phyloP scores from a whole-genome alignment of 495 filamentous ascomycete genomes.

The Aspergillus ostianus region DNA sequence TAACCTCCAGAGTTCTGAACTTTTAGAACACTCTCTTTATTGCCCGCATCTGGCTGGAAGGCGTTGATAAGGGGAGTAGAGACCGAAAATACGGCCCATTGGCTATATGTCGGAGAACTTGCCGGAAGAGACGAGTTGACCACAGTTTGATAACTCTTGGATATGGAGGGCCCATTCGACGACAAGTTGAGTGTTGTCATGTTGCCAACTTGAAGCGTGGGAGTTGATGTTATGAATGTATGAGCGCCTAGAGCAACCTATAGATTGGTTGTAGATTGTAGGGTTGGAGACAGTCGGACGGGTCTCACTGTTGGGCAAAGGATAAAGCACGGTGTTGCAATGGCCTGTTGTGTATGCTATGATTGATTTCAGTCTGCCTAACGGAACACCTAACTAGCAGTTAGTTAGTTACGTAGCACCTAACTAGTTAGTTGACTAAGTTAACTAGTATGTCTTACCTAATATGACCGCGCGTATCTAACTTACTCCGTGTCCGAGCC shows the following conservation, averaged over 20 bases:
- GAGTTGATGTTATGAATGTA: background rate
- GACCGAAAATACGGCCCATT: conserved; percentile 92
- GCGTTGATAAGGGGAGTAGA: conserved; percentile 85
- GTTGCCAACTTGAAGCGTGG: conserved; percentile 2
- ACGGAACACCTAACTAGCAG: background rate
- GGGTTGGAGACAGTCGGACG: background rate
- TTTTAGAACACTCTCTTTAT: conserved; percentile 92
- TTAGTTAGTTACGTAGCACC: background rate
- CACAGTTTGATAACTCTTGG: conserved; percentile 85
- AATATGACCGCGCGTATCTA: background rate
- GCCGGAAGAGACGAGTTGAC: conserved; percentile 69
- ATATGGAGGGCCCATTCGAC: conserved; percentile 85
- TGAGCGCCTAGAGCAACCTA: background rate
- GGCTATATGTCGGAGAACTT: conserved; percentile 66
- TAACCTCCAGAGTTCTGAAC: conserved; percentile 87
- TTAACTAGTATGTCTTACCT: background rate
- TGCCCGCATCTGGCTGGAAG: conserved; percentile 76
- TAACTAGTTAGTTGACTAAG: background rate
- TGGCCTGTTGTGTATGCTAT: background rate
- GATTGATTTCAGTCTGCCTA: background rate
- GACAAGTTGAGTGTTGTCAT: conserved; percentile 96
- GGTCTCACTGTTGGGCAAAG: background rate
- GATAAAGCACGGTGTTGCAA: background rate
- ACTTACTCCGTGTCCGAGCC: no score
- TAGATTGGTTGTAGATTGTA: background rate